phyloP scores from a whole-genome alignment of 371 early-diverging fungal genomes.

The Mucor circinelloides region DNA sequence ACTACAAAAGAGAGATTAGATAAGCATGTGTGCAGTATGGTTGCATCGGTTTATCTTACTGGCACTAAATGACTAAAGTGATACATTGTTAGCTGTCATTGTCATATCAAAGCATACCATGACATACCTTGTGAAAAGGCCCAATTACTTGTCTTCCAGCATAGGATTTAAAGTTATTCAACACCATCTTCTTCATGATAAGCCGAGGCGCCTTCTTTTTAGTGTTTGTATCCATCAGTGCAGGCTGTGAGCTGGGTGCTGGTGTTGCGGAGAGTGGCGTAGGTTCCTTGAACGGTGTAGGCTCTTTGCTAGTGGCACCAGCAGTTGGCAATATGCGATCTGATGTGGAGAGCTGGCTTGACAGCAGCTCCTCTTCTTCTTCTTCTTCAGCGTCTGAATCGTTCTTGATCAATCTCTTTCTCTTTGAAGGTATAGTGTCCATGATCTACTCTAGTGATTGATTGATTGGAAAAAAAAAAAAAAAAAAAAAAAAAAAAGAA shows the following conservation, averaged over 20 bases:
- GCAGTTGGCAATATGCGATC: constrained; percentile 4
- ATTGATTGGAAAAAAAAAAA: background rate
- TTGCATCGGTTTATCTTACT: constrained; percentile 21
- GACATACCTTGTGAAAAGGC: constrained; percentile 93
- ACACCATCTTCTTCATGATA: constrained; percentile 90
- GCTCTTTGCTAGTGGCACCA: background rate
- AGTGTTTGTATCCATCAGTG: background rate
- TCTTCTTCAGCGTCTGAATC: background rate
- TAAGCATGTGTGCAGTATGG: background rate
- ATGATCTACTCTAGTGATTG: background rate
- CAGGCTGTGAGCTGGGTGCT: background rate
- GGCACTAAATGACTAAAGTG: constrained; percentile 51
- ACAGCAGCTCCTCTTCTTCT: background rate
- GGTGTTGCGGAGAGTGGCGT: background rate
- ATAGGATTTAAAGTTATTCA: constrained; percentile 97
- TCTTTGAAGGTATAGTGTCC: constrained; percentile 13
- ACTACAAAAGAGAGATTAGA: constrained; percentile 40
- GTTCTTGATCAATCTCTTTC: background rate
- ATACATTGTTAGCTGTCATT: background rate
- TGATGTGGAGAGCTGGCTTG: background rate
- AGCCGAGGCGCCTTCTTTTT: constrained; percentile 61
- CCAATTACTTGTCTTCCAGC: constrained; percentile 93
- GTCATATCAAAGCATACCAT: background rate
- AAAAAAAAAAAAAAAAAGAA: background rate
- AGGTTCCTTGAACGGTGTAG: background rate